Conservation (phyloP, 345 rosid species). For the Eucalyptus sp. region DNA sequence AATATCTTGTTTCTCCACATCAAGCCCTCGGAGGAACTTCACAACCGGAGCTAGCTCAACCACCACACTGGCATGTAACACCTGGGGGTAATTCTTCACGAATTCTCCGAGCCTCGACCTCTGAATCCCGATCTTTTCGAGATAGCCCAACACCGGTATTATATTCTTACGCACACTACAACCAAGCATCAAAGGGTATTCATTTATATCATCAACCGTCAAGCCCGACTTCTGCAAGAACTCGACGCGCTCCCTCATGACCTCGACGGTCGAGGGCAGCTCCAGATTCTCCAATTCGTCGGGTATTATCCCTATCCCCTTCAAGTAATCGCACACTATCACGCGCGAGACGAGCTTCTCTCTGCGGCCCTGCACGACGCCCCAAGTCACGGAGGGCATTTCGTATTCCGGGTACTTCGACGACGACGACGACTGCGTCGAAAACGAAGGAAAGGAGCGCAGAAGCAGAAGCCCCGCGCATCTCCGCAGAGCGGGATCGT, state of each 20-base stretch:
- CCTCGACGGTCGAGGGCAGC: constrained; percentile 84
- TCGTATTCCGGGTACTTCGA: constrained; percentile 78
- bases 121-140: constrained; percentile 67
- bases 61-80: constrained; percentile 67
- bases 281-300: constrained; percentile 76
- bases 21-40: constrained; percentile 84
- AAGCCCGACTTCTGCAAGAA: constrained; percentile 74
- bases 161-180: constrained; percentile 85
- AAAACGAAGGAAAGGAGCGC: constrained; percentile 8
- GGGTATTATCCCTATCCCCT: constrained; percentile 68
- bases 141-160: constrained; percentile 82
- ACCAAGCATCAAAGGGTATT: constrained; percentile 71
- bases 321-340: constrained; percentile 79
- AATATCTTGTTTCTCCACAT: constrained; percentile 77
- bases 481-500: not conserved
- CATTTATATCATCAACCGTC: constrained; percentile 70
- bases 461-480: constrained; percentile 3
- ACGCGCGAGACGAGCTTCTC: constrained; percentile 86
- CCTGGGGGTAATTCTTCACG: constrained; percentile 74
- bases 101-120: constrained; percentile 77
- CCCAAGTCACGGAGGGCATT: constrained; percentile 98
- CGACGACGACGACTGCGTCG: constrained; percentile 50
- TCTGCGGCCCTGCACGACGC: constrained; percentile 77
- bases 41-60: constrained; percentile 91
- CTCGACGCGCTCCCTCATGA: constrained; percentile 84